Conservation (phyloP, 768 basidiomycete species). For the Podaxis sp. region DNA sequence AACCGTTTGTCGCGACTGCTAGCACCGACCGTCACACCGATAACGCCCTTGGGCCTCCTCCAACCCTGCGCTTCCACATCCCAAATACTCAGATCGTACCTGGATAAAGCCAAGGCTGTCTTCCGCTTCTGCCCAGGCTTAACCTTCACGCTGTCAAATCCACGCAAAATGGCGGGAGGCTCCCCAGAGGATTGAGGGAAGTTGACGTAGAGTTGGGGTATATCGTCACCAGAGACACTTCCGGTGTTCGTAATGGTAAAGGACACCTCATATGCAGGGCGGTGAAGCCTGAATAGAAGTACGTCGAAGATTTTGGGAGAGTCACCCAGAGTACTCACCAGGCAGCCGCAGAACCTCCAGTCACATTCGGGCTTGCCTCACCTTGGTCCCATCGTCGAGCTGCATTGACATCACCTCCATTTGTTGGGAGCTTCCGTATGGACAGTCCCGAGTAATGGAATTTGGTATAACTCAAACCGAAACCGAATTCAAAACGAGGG, state of each 20-base stretch:
- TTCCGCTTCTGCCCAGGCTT: conserved; percentile 42
- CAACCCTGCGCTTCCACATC: conserved; percentile 74
- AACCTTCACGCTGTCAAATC: conserved; percentile 61
- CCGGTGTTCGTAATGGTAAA: conserved; percentile 74
- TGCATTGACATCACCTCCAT: conserved; percentile 36
- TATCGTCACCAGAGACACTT: conserved; percentile 52
- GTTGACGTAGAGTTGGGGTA: conserved; percentile 78
- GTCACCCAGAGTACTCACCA: conserved; percentile 39
- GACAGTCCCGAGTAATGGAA: conserved; percentile 70
- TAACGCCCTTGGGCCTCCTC: conserved; percentile 63
- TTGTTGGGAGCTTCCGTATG: conserved; percentile 40
- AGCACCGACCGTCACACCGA: conserved; percentile 62
- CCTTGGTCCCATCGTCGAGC: conserved; percentile 59
- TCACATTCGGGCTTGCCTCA: conserved; percentile 48
- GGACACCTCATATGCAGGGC: conserved; percentile 58
- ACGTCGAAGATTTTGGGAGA: neutral
- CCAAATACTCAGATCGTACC: conserved; percentile 77
- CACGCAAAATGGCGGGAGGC: conserved; percentile 70
- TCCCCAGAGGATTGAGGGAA: conserved; percentile 63
- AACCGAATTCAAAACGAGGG: conserved; percentile 89
- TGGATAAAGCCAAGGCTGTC: conserved; percentile 59
- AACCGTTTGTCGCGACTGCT: conserved; percentile 66
- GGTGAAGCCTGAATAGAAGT: conserved; percentile 51
- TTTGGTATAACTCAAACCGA: conserved; percentile 81
- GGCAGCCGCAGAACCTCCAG: conserved; percentile 60